Conservation (phyloP, 306 rosid genomes). For the Quercus mongolica region DNA sequence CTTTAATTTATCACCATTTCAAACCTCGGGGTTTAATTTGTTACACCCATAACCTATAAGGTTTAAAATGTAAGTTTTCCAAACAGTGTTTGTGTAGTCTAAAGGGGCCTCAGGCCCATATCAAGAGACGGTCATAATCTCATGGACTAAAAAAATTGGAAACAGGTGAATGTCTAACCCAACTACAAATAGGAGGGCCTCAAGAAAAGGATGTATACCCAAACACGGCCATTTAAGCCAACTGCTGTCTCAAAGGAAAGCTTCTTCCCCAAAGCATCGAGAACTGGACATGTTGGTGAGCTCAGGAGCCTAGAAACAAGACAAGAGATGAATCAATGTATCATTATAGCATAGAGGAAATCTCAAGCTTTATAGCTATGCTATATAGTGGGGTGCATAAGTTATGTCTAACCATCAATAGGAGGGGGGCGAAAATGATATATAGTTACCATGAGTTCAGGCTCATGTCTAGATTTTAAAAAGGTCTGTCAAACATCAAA, state of each 20-base stretch:
- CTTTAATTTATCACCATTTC: too few relatives aligned
- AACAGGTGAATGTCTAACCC: not conserved
- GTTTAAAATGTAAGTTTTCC: too few relatives aligned
- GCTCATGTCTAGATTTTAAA: not conserved
- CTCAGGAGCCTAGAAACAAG: slow-evolving; percentile 59
- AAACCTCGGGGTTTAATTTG: too few relatives aligned
- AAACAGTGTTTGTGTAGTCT: too few relatives aligned
- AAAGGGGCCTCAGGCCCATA: too few relatives aligned
- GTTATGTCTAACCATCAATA: not conserved
- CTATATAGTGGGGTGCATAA: not conserved
- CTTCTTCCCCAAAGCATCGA: slow-evolving; percentile 82
- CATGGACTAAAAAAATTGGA: not conserved
- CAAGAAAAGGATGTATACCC: slow-evolving; percentile 43
- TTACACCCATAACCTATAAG: too few relatives aligned
- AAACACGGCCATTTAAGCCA: slow-evolving; percentile 91
- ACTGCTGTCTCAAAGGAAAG: slow-evolving; percentile 81
- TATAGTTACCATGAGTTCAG: not conserved
- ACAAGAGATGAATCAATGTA: not conserved
- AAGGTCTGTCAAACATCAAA: not conserved
- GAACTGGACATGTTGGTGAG: slow-evolving; percentile 78
- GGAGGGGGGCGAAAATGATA: not conserved
- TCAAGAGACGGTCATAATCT: too few relatives aligned
- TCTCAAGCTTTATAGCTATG: not conserved
- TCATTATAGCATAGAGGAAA: not conserved
- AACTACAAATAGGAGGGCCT: not conserved